A percentile compares a stretch with the other conserved stretches of the same genome.
These are phyloP conservation scores for Mortierella polycephala DNA, from an alignment of 371 early-diverging fungal genomes.

Conservation along the genomic window DNA sequence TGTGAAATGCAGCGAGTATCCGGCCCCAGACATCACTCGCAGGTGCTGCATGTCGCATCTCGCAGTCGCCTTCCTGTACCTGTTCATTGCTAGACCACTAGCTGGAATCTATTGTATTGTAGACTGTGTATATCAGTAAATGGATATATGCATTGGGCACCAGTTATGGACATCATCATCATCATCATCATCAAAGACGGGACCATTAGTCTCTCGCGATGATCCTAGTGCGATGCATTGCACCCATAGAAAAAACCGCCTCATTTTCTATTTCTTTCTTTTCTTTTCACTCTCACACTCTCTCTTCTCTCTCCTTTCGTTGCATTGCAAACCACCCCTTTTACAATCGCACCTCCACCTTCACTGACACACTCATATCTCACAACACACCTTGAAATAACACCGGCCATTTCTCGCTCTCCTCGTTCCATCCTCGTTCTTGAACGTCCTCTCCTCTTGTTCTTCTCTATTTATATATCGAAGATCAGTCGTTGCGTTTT, in stretches of 20 bases:
- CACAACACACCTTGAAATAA: too few species aligned
- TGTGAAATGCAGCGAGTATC: constrained; percentile 11
- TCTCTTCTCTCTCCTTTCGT: background rate
- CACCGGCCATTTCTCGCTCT: background rate
- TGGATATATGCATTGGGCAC: too few species aligned
- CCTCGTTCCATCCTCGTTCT: background rate
- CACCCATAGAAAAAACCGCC: too few species aligned
- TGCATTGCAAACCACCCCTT: background rate
- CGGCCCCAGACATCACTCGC: constrained; percentile 1
- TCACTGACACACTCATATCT: background rate
- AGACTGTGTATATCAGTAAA: too few species aligned
- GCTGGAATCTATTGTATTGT: too few species aligned
- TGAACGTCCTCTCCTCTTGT: background rate
- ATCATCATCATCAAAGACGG: too few species aligned
- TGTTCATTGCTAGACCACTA: too few species aligned
- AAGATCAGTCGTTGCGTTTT: background rate
- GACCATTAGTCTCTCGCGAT: too few species aligned
- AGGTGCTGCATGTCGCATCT: too few species aligned
- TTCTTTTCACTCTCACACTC: background rate
- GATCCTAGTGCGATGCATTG: too few species aligned
- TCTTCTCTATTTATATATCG: constrained; percentile 5
- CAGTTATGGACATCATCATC: too few species aligned
- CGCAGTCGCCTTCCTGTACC: too few species aligned
- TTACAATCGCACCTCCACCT: constrained; percentile 1
- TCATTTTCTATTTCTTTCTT: background rate